Base-by-base conservation (phyloP, 495 filamentous ascomycete species). In the Glarea lozoyensis region DNA sequence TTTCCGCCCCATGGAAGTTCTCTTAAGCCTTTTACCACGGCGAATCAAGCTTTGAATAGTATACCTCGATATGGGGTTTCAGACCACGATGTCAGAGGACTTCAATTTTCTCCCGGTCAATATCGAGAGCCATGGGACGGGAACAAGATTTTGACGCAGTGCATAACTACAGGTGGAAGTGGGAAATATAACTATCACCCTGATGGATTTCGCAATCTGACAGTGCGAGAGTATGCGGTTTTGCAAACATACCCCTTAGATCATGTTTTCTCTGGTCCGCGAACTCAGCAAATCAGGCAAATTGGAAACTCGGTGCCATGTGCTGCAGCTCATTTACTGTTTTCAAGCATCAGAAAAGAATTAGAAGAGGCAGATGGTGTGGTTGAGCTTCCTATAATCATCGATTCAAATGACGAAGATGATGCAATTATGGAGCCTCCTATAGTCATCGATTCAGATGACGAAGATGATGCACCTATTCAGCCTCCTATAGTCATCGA, bases 221-320 rank as follows among this genome's bases (percentile, higher is more conserved):
- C 83, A 0, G 49, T 74, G 0, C 73, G 82, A 0, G 92, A 98
- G 49, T 73, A 83, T 24, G 85, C 90, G 0, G 68, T 74, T 10
- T 54, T 96, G 2, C 84, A 92, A 45, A 78, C 77, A 0, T 96
- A 95, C 38, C 86, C 88, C 0, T 10, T 64, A 0, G 59, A 64
- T 2, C 82, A 86, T 60, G 56, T 63, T 2, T 94, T 94, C 47
- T 52, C 60, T 0, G 66, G 62, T 0, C 40, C 19, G 7, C 61
- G 60, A 0, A 34, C 49, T 2, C 55, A 51, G 6, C n/a, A n/a
- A n/a, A n/a, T n/a, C n/a, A 81, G 69, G 49, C 86, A 92, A 55
- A 85, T 95, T 47, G 90, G 90, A 0, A 96, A 97, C 57, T 86
- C 88, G 0, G 86, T 93, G 5, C 85, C 88, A 0, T 79, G 89